These are phyloP conservation scores for Tagetes patula DNA, from an alignment of 129 eudicot genomes.

Conservation along the genomic window DNA sequence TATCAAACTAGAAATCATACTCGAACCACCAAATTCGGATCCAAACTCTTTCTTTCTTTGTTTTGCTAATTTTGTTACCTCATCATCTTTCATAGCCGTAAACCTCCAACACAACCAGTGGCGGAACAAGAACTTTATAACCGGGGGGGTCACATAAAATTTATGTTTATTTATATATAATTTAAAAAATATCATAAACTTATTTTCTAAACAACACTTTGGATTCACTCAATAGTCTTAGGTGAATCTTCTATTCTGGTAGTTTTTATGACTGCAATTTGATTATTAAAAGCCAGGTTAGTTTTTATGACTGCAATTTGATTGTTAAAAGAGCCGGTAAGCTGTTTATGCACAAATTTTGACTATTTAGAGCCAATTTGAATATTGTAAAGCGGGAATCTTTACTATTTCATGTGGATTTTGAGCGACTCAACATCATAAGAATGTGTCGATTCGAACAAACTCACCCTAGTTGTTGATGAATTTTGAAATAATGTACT, in stretches of 20 bases:
- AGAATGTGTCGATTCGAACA: background rate
- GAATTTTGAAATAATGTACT: background rate
- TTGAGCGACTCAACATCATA: background rate
- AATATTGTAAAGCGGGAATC: background rate
- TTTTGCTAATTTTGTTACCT: too few species aligned
- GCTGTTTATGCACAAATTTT: constrained; percentile 11
- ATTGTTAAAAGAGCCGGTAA: background rate
- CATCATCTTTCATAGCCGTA: too few species aligned
- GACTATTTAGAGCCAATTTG: background rate
- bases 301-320: constrained; percentile 4
- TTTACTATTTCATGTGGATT: background rate
- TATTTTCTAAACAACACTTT: constrained; percentile 9
- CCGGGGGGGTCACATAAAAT: too few species aligned
- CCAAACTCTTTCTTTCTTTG: too few species aligned
- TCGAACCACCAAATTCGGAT: too few species aligned
- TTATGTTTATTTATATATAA: too few species aligned
- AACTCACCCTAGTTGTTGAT: background rate
- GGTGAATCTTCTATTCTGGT: constrained; percentile 43
- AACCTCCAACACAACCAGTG: too few species aligned
- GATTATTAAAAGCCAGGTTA: constrained; percentile 94
- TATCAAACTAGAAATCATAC: too few species aligned
- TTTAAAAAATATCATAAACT: too few species aligned
- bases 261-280: constrained; percentile 35
- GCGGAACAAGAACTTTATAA: too few species aligned
- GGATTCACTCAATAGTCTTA: constrained; percentile 77